phyloP scores from a whole-genome alignment of 129 eudicot species.

The Pseudognaphalium luteoalbum region DNA sequence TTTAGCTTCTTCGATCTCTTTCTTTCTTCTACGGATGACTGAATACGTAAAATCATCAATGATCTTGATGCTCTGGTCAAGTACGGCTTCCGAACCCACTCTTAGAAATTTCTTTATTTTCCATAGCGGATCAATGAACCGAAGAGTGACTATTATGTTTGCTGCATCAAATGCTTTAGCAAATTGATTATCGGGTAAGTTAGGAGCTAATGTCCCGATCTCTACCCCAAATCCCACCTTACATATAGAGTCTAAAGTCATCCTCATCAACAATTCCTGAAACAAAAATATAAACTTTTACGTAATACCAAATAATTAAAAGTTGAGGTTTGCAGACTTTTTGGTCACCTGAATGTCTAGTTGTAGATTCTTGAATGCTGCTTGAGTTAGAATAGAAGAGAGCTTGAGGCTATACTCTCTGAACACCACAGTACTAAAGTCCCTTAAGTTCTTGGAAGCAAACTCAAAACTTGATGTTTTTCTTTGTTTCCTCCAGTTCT shows the following conservation, averaged over 20 bases:
- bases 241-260: constrained; percentile 98
- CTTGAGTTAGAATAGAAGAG: constrained; percentile 54
- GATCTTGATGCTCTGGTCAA: constrained; percentile 76
- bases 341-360: constrained; percentile 81
- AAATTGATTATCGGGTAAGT: constrained; percentile 68
- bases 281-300: constrained; percentile 16
- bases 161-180: constrained; percentile 91
- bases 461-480: constrained; percentile 96
- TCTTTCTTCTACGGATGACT: constrained; percentile 71
- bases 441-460: constrained; percentile 95
- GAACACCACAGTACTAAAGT: constrained; percentile 89
- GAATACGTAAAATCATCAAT: constrained; percentile 90
- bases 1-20: constrained; percentile 56
- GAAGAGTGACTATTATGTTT: constrained; percentile 78
- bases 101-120: constrained; percentile 73
- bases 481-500: constrained; percentile 89
- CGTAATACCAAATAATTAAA: not conserved
- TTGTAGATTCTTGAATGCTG: constrained; percentile 46
- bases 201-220: constrained; percentile 79
- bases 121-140: constrained; percentile 94
- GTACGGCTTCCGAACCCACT: constrained; percentile 85
- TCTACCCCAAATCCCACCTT: constrained; percentile 98
- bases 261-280: constrained; percentile 90
- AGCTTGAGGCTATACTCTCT: constrained; percentile 92
- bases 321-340: not conserved